These are phyloP conservation scores for Penicillium cataractarum DNA, from an alignment of 495 filamentous ascomycete species.

Conservation along the genomic window DNA sequence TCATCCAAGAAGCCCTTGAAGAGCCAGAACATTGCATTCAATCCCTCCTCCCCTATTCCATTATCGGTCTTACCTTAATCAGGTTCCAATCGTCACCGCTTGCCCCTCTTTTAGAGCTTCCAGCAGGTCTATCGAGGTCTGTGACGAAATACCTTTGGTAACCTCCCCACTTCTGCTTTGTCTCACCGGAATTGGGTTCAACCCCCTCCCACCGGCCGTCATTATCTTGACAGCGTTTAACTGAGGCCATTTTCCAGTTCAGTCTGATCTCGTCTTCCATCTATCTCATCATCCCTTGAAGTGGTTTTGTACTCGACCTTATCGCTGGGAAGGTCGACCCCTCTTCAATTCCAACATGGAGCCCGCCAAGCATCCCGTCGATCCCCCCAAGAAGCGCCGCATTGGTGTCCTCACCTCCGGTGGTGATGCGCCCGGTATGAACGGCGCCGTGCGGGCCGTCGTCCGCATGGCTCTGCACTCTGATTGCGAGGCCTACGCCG, in stretches of 20 bases:
- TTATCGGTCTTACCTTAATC: background rate
- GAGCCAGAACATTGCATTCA: background rate
- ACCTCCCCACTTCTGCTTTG: constrained; percentile 46
- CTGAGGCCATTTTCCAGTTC: constrained; percentile 16
- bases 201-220: constrained; percentile 28
- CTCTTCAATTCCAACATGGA: constrained; percentile 36
- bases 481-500: constrained; percentile 83
- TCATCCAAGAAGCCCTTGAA: background rate
- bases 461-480: constrained; percentile 88
- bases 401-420: constrained; percentile 97
- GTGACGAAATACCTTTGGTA: constrained; percentile 38
- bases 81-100: background rate
- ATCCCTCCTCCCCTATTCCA: background rate
- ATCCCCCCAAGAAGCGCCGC: constrained; percentile 65
- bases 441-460: constrained; percentile 89
- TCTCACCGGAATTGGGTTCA: constrained; percentile 47
- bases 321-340: constrained; percentile 15
- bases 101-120: background rate
- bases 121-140: constrained; percentile 16
- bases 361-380: constrained; percentile 35
- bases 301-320: constrained; percentile 19
- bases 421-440: constrained; percentile 98
- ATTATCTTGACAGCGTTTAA: constrained; percentile 19
- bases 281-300: constrained; percentile 10
- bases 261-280: constrained; percentile 8